Evolutionary conservation across 164 flowering plant genomes (phyloP), one percentile per base, ranked within the genome.

Genomic region (Stephania japonica): DNA sequence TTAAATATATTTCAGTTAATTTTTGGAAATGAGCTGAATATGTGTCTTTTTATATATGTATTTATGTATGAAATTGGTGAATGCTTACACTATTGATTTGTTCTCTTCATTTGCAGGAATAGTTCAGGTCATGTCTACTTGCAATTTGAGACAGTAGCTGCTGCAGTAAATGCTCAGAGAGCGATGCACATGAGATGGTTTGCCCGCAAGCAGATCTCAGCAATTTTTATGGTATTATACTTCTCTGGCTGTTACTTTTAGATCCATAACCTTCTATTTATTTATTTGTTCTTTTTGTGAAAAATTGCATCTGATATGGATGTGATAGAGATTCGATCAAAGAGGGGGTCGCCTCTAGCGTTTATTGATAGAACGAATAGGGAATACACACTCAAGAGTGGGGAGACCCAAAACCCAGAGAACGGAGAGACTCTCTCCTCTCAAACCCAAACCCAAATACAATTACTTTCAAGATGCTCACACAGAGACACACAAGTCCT

Each of bases 171-270:
- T 65, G 91, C 90, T 75, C 97, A 94, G 72, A 88, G 84, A 42
- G 89, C 91, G 67, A 89, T 91, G 91, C 93, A 94, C 75, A 74
- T 81, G 82, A 85, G 98, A 80, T 94, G 97, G 97, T 94, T 88
- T 86, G 97, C 97, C 26, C 84, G 90, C 18, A 87, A 87, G 78
- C 70, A 78, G 80, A 90, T 94, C 70, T 86, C 93, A 16, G 98
- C 97, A 19, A 53, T 86, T n/a, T 94, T 85, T 75, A 84, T 94
- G 97, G 98, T 94, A 89, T 76, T 70, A 14, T 75, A 21, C 71
- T 62, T n/a, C 72, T 70, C 25, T 75, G n/a, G 47, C 6, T 53
- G 7, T 64, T 23, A 61, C 21, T 21, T 61, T 18, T 61, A 7
- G 41, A 19, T 3, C 44, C 23, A 32, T 12, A 8, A 38, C 23